Conservation (phyloP, 257 asterid species). For the Jacaranda copaia region DNA sequence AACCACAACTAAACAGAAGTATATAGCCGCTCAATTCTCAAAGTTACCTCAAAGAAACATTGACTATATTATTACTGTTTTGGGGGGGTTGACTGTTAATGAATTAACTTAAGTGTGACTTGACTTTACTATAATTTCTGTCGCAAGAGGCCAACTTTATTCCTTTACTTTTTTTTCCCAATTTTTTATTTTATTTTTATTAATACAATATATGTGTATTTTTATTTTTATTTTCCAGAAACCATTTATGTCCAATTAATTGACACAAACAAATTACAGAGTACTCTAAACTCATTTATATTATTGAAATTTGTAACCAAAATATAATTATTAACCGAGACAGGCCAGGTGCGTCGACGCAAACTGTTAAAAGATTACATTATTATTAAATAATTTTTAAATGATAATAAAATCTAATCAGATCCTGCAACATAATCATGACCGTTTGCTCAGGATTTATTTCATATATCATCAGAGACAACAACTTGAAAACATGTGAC, state of each 20-base stretch:
- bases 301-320: constrained; percentile 3
- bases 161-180: neutral
- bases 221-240: neutral
- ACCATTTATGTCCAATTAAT: neutral
- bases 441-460: constrained; percentile 38
- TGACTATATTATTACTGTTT: neutral
- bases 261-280: neutral
- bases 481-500: constrained; percentile 10
- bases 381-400: neutral
- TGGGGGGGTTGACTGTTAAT: neutral
- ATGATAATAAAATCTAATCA: neutral
- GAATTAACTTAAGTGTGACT: no score
- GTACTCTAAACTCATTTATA: neutral
- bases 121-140: no score
- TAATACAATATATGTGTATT: neutral
- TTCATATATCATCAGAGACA: constrained; percentile 15
- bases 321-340: neutral
- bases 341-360: constrained; percentile 22
- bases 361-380: constrained; percentile 26
- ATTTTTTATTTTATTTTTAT: neutral
- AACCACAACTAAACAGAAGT: neutral
- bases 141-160: no score
- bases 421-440: constrained; percentile 27
- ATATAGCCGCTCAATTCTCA: neutral
- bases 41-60: neutral